Conservation (phyloP, 306 rosid genomes). For the Quercus ilex region DNA sequence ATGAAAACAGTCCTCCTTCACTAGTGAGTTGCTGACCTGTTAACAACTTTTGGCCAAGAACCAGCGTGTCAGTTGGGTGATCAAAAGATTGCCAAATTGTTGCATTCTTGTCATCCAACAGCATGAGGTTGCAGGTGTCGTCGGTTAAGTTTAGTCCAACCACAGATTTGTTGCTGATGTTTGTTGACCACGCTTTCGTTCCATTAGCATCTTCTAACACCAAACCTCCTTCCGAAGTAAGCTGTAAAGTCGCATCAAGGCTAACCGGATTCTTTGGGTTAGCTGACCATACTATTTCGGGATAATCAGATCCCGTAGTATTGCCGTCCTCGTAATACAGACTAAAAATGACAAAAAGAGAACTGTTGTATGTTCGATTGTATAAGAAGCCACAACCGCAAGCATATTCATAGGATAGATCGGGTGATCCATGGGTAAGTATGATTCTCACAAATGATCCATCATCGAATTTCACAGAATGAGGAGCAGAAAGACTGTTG, state of each 20-base stretch:
- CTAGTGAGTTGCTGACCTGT: neutral
- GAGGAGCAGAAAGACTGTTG: neutral
- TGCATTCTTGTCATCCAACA: neutral
- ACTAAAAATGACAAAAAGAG: neutral
- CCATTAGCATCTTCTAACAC: neutral
- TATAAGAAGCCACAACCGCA: neutral
- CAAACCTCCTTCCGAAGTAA: neutral
- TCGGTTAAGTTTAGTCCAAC: constrained; percentile 2
- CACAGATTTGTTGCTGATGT: neutral
- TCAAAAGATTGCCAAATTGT: constrained; percentile 18
- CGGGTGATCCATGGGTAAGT: neutral
- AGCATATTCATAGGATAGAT: too few relatives aligned
- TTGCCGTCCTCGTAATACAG: fast-evolving
- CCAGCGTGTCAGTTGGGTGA: neutral
- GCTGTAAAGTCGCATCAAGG: neutral
- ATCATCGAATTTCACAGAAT: neutral
- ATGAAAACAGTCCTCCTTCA: neutral
- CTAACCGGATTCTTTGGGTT: neutral
- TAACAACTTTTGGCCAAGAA: neutral
- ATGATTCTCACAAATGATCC: neutral
- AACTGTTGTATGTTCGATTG: neutral
- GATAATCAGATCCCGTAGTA: neutral
- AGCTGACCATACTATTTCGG: constrained; percentile 4
- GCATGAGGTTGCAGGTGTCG: constrained; percentile 2
- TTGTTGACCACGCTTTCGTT: neutral